Evolutionary conservation across 768 basidiomycete species (phyloP).

Genomic region (Leucogyrophana mollusca): DNA sequence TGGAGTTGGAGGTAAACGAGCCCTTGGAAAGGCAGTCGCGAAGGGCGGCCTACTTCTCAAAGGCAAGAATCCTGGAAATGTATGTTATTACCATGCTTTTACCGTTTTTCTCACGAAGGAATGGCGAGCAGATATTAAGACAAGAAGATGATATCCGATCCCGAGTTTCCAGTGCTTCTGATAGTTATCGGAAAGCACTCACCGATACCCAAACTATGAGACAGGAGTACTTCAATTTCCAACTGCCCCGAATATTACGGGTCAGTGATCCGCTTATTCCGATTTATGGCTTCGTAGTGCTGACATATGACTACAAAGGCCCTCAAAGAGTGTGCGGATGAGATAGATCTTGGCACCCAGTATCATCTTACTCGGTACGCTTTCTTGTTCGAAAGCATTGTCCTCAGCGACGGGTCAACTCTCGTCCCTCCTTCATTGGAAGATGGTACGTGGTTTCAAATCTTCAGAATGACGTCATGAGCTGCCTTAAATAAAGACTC

Average conservation of each 20-base stretch:
- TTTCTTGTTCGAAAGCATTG: slow-evolving; percentile 88
- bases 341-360: slow-evolving; percentile 96
- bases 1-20: slow-evolving; percentile 71
- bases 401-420: slow-evolving; percentile 85
- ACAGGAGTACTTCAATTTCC: slow-evolving; percentile 98
- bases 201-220: slow-evolving; percentile 86
- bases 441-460: slow-evolving; percentile 50
- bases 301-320: slow-evolving; percentile 44
- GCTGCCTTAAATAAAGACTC: slow-evolving; percentile 6
- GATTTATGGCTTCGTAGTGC: neutral
- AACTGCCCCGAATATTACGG: slow-evolving; percentile 88
- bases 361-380: slow-evolving; percentile 95
- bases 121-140: slow-evolving; percentile 61
- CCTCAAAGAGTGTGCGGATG: slow-evolving; percentile 93
- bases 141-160: slow-evolving; percentile 94
- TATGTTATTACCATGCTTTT: slow-evolving; percentile 28
- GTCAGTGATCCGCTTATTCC: slow-evolving; percentile 46
- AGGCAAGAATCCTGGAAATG: slow-evolving; percentile 90
- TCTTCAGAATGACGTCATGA: neutral
- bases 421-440: slow-evolving; percentile 71
- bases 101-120: slow-evolving; percentile 6
- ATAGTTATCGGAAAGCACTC: slow-evolving; percentile 87
- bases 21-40: slow-evolving; percentile 86
- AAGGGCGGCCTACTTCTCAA: slow-evolving; percentile 89
- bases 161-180: slow-evolving; percentile 82